Evolutionary conservation across 345 rosid species (phyloP).

Genomic region (Ceriops tagal): DNA sequence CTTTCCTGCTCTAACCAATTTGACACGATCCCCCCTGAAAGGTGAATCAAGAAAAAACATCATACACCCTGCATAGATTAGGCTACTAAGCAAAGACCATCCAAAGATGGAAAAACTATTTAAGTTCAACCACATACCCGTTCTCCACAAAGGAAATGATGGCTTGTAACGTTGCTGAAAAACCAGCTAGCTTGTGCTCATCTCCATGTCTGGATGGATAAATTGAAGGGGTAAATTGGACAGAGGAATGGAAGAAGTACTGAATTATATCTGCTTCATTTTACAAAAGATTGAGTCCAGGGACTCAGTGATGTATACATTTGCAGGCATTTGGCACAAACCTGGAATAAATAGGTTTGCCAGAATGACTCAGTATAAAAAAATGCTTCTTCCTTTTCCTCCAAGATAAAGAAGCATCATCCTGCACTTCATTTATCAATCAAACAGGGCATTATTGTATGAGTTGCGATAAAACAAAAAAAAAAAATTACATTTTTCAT

Average conservation of each 20-base stretch:
- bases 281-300: neutral
- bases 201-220: constrained; percentile 71
- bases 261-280: neutral
- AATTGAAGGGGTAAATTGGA: neutral
- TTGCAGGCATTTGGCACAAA: constrained; percentile 19
- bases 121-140: constrained; percentile 43
- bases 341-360: constrained; percentile 99
- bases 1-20: constrained; percentile 79
- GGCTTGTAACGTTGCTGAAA: constrained; percentile 97
- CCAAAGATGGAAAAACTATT: constrained; percentile 6
- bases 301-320: neutral
- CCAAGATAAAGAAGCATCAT: constrained; percentile 92
- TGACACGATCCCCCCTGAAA: constrained; percentile 73
- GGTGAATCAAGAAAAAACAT: constrained; percentile 21
- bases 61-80: neutral
- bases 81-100: neutral
- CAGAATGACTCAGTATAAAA: constrained; percentile 89
- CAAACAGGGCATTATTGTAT: constrained; percentile 11
- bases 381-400: constrained; percentile 98
- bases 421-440: constrained; percentile 69
- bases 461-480: neutral
- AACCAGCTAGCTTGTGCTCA: constrained; percentile 95
- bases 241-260: neutral
- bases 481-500: neutral
- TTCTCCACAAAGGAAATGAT: constrained; percentile 96